Conservation (phyloP, 2,329 filamentous ascomycete species). For the Parafenestella ontariensis region DNA sequence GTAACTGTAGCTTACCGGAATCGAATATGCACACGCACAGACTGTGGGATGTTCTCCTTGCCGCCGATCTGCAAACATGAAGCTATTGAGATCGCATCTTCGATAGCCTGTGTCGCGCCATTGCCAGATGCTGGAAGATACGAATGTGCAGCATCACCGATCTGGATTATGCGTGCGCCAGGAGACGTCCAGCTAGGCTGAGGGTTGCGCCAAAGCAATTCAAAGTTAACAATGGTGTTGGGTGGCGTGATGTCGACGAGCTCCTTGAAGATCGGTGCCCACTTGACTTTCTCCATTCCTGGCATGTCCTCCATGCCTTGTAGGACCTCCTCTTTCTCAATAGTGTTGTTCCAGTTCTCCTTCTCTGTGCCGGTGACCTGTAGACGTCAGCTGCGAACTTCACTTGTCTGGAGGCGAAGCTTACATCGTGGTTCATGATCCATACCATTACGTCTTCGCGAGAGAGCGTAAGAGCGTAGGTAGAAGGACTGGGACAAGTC, state of each 20-base stretch:
- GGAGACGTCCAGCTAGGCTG: constrained; percentile 55
- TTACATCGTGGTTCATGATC: constrained; percentile 59
- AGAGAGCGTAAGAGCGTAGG: constrained; percentile 55
- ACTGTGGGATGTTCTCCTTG: constrained; percentile 47
- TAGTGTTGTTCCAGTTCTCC: constrained; percentile 57
- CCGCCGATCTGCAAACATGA: constrained; percentile 56
- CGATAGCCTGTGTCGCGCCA: constrained; percentile 57
- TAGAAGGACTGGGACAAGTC: constrained; percentile 38
- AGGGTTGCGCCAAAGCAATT: constrained; percentile 57
- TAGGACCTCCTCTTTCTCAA: constrained; percentile 55
- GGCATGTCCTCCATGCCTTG: constrained; percentile 55
- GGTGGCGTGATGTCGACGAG: constrained; percentile 54
- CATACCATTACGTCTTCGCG: constrained; percentile 58
- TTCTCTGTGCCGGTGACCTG: constrained; percentile 54
- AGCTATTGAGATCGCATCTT: constrained; percentile 55
- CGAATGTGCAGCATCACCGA: constrained; percentile 55
- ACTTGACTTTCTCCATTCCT: constrained; percentile 50
- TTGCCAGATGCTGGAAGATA: constrained; percentile 56
- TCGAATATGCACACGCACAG: constrained; percentile 51
- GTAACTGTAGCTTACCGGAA: constrained; percentile 44
- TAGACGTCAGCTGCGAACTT: constrained; percentile 12
- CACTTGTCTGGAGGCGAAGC: background rate
- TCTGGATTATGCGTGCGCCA: constrained; percentile 52
- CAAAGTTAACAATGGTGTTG: constrained; percentile 59
- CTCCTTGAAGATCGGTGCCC: constrained; percentile 55